Base-by-base conservation (phyloP, 495 filamentous ascomycete genomes). In the Aspergillus homomorphus region DNA sequence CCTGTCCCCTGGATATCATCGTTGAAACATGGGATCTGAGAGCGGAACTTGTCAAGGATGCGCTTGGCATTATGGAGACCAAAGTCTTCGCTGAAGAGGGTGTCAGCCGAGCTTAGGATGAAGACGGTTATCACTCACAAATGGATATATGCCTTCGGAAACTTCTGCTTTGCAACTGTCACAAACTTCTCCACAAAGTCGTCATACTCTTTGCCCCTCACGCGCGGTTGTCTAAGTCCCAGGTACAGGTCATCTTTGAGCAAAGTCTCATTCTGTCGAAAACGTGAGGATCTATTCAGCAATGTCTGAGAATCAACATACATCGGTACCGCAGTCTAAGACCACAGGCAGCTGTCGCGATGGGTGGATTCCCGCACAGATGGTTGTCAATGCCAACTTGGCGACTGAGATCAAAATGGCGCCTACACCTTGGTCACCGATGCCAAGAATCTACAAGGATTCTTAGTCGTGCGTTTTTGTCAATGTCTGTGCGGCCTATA, bases 1-100 rank as follows among this genome's bases (percentile, higher is more conserved):
- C 92, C 91, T 1, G 92, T 96, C 2, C 91, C 91, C 68, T 96
- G 92, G 1, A 96, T 62, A 71, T 96, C 91, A 53, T 96, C 91
- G 59, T 96, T 96, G 78, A 96, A 94, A 68, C 91, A 96, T 0
- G 92, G 77, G 6, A 95, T 84, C 20, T 87, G 58, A 0, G 84
- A 75, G 5, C 84, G 77, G 62, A 90, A 95, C 33, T 81, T 84
- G 56, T 96, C 88, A 8, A 96, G 76, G 4, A 96, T 83, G 19
- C 87, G 79, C 28, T 87, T 69, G 0, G 83, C 83, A 63, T 86
- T 86, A 1, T 60, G 62, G 3, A 84, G 66, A 15, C 83, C 83
- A 66, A 86, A 86, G 60, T 86, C 83, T 67, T 86, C 82, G 58
- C 76, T 77, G 57, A 3, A 51, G 6, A 23, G 1, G 26, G 4